phyloP scores from a whole-genome alignment of 2,329 filamentous ascomycete species.

The Hortaea sp. region DNA sequence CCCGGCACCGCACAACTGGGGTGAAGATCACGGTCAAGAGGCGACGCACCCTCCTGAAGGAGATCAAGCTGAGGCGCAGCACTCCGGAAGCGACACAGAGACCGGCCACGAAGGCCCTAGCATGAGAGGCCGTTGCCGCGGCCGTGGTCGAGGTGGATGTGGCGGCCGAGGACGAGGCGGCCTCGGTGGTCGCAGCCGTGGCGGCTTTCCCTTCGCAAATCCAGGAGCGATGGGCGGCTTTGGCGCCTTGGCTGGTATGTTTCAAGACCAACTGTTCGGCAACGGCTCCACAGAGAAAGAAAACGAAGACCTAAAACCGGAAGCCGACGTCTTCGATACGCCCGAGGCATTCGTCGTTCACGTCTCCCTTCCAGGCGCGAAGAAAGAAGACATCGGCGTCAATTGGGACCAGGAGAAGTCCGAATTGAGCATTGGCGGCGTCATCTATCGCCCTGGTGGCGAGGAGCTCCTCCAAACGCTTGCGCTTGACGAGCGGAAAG shows the following conservation, averaged over 20 bases:
- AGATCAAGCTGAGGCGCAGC: neutral
- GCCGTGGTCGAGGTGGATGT: slow-evolving; percentile 18
- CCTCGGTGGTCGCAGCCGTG: slow-evolving; percentile 1
- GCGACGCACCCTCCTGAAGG: slow-evolving; percentile 1
- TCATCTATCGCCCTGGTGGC: slow-evolving; percentile 60
- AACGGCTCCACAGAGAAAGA: slow-evolving; percentile 30
- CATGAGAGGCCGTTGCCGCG: slow-evolving; percentile 13
- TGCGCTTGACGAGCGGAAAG: slow-evolving; percentile 54
- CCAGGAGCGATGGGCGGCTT: slow-evolving; percentile 14
- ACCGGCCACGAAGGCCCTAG: slow-evolving; percentile 14
- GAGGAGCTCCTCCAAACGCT: slow-evolving; percentile 61
- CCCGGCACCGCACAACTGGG: neutral
- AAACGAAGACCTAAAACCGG: slow-evolving; percentile 46
- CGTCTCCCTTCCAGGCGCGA: slow-evolving; percentile 63
- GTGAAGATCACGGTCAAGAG: neutral
- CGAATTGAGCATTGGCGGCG: slow-evolving; percentile 57
- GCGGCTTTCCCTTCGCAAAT: slow-evolving; percentile 6
- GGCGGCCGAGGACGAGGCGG: slow-evolving; percentile 10
- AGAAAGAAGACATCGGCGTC: slow-evolving; percentile 67
- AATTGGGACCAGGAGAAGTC: slow-evolving; percentile 63
- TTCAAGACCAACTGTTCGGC: slow-evolving; percentile 29
- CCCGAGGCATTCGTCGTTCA: slow-evolving; percentile 57
- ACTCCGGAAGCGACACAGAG: slow-evolving; percentile 7
- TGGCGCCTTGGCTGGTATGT: slow-evolving; percentile 23
- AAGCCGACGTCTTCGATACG: slow-evolving; percentile 68